A percentile compares a stretch with the other conserved stretches of the same genome.
Evolutionary conservation across 2,329 filamentous ascomycete species (phyloP).

Genomic region (Exutisphaerella laricina): DNA sequence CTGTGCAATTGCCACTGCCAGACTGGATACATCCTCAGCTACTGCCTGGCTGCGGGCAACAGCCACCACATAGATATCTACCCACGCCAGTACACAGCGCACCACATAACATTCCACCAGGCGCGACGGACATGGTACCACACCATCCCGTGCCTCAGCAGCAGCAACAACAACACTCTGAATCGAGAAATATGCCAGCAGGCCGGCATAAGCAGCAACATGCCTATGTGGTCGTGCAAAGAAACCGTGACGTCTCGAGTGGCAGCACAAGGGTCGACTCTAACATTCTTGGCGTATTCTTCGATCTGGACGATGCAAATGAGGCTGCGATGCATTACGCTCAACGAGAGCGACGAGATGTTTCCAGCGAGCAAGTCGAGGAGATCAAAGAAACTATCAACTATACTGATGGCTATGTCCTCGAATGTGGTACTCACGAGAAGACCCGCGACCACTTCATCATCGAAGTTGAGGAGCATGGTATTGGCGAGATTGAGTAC

Average conservation of each 20-base stretch:
- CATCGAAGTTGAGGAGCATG: background rate
- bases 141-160: too few species aligned
- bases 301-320: background rate
- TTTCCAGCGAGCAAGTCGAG: background rate
- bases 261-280: background rate
- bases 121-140: too few species aligned
- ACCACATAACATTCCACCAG: background rate
- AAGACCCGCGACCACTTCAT: background rate
- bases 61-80: background rate
- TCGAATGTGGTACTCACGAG: background rate
- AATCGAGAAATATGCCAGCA: too few species aligned
- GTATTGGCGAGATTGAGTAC: background rate
- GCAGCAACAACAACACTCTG: too few species aligned
- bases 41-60: background rate
- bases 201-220: background rate
- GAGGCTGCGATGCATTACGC: background rate
- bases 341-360: background rate
- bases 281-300: background rate
- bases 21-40: background rate
- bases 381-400: background rate
- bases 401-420: background rate
- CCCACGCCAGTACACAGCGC: background rate
- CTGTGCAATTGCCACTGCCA: background rate
- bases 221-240: background rate
- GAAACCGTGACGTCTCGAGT: background rate